Conservation (phyloP, 768 basidiomycete genomes). For the Leccinum olivaceopallidum region DNA sequence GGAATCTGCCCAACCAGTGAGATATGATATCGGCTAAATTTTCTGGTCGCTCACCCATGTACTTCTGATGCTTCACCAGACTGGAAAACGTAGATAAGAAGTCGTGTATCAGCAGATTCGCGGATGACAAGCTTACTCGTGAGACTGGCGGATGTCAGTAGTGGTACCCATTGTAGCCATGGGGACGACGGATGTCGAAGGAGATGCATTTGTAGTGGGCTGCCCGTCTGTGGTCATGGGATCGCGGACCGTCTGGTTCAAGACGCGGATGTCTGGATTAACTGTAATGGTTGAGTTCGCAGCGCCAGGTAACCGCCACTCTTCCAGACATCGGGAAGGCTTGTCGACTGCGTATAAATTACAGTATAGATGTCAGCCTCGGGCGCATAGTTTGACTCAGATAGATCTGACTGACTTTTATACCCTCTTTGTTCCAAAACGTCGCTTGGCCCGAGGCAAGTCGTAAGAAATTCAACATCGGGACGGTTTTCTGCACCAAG, state of each 20-base stretch:
- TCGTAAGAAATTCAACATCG: conserved; percentile 86
- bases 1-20: not conserved
- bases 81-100: not conserved
- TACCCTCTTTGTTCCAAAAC: conserved; percentile 79
- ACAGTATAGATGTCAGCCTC: conserved; percentile 8
- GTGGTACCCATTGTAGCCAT: too few relatives aligned
- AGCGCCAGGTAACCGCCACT: conserved; percentile 29
- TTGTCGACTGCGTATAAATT: conserved; percentile 55
- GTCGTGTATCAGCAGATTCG: conserved; percentile 25
- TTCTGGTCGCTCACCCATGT: conserved; percentile 35
- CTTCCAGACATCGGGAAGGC: conserved; percentile 15
- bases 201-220: too few relatives aligned
- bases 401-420: conserved; percentile 50
- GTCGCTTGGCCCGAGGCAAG: conserved; percentile 82
- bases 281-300: too few relatives aligned
- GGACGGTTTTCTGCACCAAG: conserved; percentile 58
- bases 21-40: not conserved
- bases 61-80: conserved; percentile 35
- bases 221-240: too few relatives aligned
- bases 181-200: too few relatives aligned
- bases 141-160: not conserved
- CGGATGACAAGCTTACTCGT: not conserved
- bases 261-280: too few relatives aligned
- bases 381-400: not conserved
- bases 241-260: too few relatives aligned